phyloP scores from a whole-genome alignment of 1,284 basidiomycete species.

The Cutaneotrichosporon mucoides region DNA sequence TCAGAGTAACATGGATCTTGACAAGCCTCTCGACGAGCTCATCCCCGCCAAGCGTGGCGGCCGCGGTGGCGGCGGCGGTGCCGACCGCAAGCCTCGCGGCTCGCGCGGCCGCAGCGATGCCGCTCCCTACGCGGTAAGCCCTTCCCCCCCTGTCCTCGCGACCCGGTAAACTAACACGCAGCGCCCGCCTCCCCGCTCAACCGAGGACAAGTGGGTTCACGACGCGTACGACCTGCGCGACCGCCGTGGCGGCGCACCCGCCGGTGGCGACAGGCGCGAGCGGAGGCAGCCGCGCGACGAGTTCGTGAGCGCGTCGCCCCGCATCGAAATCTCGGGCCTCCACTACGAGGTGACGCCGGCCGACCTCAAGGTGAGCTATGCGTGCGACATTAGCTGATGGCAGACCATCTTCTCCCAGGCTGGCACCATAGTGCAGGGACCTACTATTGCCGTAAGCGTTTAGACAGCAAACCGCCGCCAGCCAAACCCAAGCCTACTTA shows the following conservation, averaged over 20 bases:
- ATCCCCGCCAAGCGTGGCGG: conserved; percentile 31
- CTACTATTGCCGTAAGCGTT: conserved; percentile 78
- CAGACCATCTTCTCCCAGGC: conserved; percentile 87
- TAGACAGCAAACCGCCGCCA: conserved; percentile 4
- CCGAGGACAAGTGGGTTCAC: conserved; percentile 48
- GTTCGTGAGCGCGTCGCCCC: conserved; percentile 54
- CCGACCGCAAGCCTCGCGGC: conserved; percentile 22
- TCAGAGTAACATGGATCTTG: conserved; percentile 40
- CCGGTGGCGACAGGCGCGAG: conserved; percentile 12
- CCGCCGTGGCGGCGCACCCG: no score
- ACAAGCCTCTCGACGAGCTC: conserved; percentile 46
- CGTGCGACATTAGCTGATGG: neutral
- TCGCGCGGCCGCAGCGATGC: conserved; percentile 20
- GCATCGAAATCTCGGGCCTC: conserved; percentile 77
- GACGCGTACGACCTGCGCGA: conserved; percentile 35
- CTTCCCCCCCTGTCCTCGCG: neutral
- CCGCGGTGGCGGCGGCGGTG: neutral
- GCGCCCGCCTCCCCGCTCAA: conserved; percentile 47
- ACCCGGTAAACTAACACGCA: conserved; percentile 8
- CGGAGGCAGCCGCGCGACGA: conserved; percentile 11
- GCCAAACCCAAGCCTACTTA: no score
- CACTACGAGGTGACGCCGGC: conserved; percentile 89
- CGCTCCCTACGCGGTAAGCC: conserved; percentile 38
- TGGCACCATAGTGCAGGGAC: conserved; percentile 85
- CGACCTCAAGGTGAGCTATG: conserved; percentile 67